Conservation (phyloP, 1,139 yeast species). For the Schizosaccharomyces versatilis region DNA sequence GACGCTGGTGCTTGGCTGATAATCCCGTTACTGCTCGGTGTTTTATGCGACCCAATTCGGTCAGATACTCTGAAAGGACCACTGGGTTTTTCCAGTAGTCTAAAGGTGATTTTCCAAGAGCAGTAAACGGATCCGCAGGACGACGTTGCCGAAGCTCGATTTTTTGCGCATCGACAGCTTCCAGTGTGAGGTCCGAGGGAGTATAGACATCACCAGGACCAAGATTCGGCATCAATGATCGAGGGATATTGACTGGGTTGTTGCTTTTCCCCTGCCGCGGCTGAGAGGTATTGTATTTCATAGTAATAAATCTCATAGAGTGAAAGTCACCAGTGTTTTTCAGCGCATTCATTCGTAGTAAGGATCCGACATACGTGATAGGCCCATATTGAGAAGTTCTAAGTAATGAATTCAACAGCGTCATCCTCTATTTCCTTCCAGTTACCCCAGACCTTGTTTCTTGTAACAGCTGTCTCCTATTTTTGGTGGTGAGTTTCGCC, state of each 20-base stretch:
- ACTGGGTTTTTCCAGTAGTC: conserved; percentile 1
- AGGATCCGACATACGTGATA: too few species aligned
- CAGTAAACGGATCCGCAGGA: not conserved
- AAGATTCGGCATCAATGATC: not conserved
- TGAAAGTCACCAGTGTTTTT: too few species aligned
- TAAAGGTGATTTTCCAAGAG: not conserved
- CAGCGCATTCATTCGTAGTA: too few species aligned
- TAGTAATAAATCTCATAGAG: too few species aligned
- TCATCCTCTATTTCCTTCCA: too few species aligned
- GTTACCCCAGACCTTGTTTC: too few species aligned
- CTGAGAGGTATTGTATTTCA: too few species aligned
- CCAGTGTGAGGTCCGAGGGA: not conserved
- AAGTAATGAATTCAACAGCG: too few species aligned
- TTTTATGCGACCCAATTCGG: conserved; percentile 11
- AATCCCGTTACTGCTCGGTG: conserved; percentile 10
- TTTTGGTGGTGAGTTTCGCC: too few species aligned
- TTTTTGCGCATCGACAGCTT: not conserved
- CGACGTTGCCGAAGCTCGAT: not conserved
- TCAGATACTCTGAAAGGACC: conserved; percentile 6
- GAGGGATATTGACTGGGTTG: not conserved
- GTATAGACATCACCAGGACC: not conserved
- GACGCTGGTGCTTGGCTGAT: conserved; percentile 32
- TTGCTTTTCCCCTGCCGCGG: too few species aligned
- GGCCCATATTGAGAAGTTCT: too few species aligned
- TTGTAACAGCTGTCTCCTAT: too few species aligned